A percentile compares a stretch with the other conserved stretches of the same genome.
Evolutionary conservation across 106 monocot species (phyloP).

Genomic region (Vanilla planifolia): DNA sequence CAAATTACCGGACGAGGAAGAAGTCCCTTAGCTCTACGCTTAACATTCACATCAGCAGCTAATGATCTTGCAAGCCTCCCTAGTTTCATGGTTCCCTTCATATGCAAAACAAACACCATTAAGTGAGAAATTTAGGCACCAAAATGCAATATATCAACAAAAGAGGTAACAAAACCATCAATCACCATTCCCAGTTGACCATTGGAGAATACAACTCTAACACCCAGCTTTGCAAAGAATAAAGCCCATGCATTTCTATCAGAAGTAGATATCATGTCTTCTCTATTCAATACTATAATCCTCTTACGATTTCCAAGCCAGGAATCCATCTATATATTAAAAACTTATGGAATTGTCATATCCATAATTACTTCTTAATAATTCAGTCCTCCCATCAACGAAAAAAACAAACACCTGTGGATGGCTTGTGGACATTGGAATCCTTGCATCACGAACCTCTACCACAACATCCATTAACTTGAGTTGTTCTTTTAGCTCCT

Average conservation of each 20-base stretch:
- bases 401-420: conserved; percentile 49
- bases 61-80: conserved; percentile 90
- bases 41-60: conserved; percentile 71
- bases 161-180: neutral
- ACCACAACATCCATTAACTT: conserved; percentile 98
- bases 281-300: conserved; percentile 92
- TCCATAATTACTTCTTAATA: no score
- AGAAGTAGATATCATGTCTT: conserved; percentile 90
- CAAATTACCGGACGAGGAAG: conserved; percentile 87
- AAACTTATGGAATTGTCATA: conserved; percentile 6
- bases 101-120: conserved; percentile 11
- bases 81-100: conserved; percentile 84
- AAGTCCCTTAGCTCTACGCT: conserved; percentile 82
- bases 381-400: neutral
- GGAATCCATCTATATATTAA: conserved; percentile 70
- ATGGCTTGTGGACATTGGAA: conserved; percentile 86
- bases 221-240: conserved; percentile 73
- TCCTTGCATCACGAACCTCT: conserved; percentile 93
- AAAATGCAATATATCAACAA: neutral
- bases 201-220: conserved; percentile 90
- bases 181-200: conserved; percentile 90
- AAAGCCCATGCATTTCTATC: conserved; percentile 97
- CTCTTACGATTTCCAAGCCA: conserved; percentile 91
- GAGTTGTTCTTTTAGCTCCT: conserved; percentile 81
- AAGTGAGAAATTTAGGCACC: neutral